phyloP scores from a whole-genome alignment of 2,329 filamentous ascomycete genomes.

The Metarhizium guizhouense region DNA sequence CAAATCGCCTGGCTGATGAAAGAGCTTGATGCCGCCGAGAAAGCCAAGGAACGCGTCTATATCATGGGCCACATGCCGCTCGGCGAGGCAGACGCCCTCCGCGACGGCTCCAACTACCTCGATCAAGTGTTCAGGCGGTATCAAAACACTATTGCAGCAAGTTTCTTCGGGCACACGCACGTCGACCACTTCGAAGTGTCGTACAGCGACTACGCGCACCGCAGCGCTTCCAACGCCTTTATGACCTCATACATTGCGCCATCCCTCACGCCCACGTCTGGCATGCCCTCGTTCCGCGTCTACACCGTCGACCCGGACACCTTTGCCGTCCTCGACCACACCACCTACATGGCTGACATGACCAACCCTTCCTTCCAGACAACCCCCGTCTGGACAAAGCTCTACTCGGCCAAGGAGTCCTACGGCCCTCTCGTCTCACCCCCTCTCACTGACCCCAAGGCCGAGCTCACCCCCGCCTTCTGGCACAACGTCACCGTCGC shows the following conservation, averaged over 20 bases:
- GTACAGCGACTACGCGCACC: constrained; percentile 38
- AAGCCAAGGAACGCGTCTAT: constrained; percentile 42
- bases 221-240: constrained; percentile 32
- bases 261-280: constrained; percentile 45
- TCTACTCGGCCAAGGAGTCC: constrained; percentile 46
- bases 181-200: constrained; percentile 46
- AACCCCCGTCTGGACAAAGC: constrained; percentile 41
- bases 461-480: constrained; percentile 45
- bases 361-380: constrained; percentile 32
- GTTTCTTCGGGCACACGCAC: constrained; percentile 52
- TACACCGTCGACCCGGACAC: constrained; percentile 50
- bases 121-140: constrained; percentile 46
- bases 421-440: constrained; percentile 39
- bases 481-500: constrained; percentile 48
- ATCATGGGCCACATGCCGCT: constrained; percentile 49
- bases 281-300: constrained; percentile 47
- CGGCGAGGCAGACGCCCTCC: constrained; percentile 41
- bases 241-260: constrained; percentile 46
- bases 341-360: constrained; percentile 46
- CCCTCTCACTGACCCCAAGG: constrained; percentile 25
- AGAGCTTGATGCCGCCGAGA: constrained; percentile 45
- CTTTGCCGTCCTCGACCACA: constrained; percentile 44
- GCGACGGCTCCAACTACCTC: constrained; percentile 41
- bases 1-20: constrained; percentile 44
- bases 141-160: constrained; percentile 40